Percentiles rank a stretch among this genome's conserved stretches.
Evolutionary conservation across 2,329 filamentous ascomycete genomes (phyloP).

Genomic region (Capronia americana): DNA sequence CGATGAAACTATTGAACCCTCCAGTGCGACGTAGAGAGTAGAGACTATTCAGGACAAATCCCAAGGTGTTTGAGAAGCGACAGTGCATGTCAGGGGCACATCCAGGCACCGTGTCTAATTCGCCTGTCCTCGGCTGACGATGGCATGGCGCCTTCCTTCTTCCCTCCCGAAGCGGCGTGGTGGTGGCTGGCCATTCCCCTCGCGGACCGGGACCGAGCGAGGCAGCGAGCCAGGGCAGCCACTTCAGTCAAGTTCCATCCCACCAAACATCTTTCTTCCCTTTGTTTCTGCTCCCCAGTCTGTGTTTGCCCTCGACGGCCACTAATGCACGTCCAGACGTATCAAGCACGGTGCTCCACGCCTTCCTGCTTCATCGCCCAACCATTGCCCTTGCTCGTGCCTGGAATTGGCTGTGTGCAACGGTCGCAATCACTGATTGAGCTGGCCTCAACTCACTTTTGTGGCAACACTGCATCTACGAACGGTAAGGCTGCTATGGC

Average conservation of each 20-base stretch:
- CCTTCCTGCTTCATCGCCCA: constrained; percentile 9
- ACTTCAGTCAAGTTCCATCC: constrained; percentile 5
- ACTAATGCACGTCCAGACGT: constrained; percentile 27
- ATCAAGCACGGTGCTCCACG: constrained; percentile 16
- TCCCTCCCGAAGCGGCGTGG: background rate
- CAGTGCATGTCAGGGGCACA: background rate
- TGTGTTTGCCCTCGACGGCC: constrained; percentile 11
- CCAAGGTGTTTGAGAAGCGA: background rate
- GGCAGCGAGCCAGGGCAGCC: background rate
- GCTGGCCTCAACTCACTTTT: constrained; percentile 9
- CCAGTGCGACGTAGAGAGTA: background rate
- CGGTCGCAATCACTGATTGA: constrained; percentile 22
- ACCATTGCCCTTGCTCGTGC: constrained; percentile 17
- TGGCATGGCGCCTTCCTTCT: background rate
- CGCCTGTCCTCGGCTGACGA: constrained; percentile 10
- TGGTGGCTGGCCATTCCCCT: background rate
- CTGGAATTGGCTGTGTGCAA: constrained; percentile 28
- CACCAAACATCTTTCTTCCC: constrained; percentile 13
- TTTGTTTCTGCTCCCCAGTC: background rate
- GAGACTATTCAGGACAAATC: background rate
- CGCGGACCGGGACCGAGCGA: background rate
- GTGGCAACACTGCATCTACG: constrained; percentile 13
- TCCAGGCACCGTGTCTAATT: background rate
- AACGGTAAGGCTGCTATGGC: constrained; percentile 20
- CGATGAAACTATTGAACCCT: background rate